phyloP scores from a whole-genome alignment of 441 rosid genomes.

The Pelargonium hybrid region DNA sequence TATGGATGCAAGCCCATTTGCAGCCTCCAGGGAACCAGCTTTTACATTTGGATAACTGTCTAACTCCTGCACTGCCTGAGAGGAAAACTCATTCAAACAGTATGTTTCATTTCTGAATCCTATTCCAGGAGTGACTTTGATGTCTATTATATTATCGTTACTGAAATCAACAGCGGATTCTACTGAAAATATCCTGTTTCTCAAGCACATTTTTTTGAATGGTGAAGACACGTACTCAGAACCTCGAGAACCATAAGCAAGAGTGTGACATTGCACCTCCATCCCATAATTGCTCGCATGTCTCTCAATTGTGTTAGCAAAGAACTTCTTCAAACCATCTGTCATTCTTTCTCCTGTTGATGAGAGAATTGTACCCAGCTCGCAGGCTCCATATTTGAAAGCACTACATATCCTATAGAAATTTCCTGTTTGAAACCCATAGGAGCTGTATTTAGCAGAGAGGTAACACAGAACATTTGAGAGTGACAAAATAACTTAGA shows the following conservation, averaged over 20 bases:
- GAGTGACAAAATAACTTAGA: too few species aligned
- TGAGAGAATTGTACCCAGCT: constrained; percentile 28
- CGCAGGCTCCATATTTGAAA: constrained; percentile 30
- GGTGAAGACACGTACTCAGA: constrained; percentile 9
- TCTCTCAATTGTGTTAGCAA: constrained; percentile 34
- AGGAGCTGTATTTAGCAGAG: neutral
- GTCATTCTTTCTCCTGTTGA: constrained; percentile 23
- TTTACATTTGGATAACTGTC: constrained; percentile 5
- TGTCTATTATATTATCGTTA: constrained; percentile 1
- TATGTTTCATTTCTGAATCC: neutral
- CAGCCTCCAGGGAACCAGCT: constrained; percentile 8
- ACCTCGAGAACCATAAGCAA: constrained; percentile 1
- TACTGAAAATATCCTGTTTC: constrained; percentile 5
- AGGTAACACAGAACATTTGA: too few species aligned
- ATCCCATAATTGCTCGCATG: constrained; percentile 25
- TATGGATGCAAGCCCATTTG: constrained; percentile 12
- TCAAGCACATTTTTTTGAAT: constrained; percentile 12
- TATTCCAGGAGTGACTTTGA: neutral
- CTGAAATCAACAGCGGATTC: neutral
- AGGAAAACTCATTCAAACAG: neutral
- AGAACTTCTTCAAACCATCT: constrained; percentile 24
- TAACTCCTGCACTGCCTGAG: constrained; percentile 7
- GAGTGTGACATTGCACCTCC: constrained; percentile 17
- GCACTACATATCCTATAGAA: constrained; percentile 33
- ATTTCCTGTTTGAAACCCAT: constrained; percentile 20